phyloP scores from a whole-genome alignment of 2,329 filamentous ascomycete genomes.

The Xylariaceae sp. region DNA sequence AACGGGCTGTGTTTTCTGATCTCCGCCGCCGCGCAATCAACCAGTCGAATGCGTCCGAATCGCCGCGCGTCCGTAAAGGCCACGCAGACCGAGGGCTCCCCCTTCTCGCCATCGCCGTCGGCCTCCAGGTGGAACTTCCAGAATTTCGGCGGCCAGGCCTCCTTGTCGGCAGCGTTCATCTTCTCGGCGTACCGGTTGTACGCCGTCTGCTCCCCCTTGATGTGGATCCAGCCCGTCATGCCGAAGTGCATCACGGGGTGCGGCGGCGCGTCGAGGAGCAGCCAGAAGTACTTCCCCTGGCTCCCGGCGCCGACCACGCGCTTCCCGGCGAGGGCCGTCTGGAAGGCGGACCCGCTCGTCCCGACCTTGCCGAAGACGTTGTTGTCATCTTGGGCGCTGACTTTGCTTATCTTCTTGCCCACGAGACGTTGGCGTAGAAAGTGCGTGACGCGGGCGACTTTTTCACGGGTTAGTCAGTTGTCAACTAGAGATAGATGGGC shows the following conservation, averaged over 20 bases:
- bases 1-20: slow-evolving; percentile 81
- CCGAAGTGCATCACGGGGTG: slow-evolving; percentile 91
- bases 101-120: slow-evolving; percentile 53
- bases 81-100: slow-evolving; percentile 51
- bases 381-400: slow-evolving; percentile 76
- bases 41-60: slow-evolving; percentile 78
- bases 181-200: slow-evolving; percentile 85
- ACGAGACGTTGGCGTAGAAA: slow-evolving; percentile 84
- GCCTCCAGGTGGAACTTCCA: slow-evolving; percentile 85
- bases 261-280: slow-evolving; percentile 74
- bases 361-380: slow-evolving; percentile 92
- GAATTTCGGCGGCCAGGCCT: slow-evolving; percentile 85
- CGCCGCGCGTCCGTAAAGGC: slow-evolving; percentile 87
- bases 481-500: background rate
- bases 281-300: slow-evolving; percentile 98
- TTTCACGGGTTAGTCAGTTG: slow-evolving; percentile 17
- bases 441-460: slow-evolving; percentile 84
- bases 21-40: slow-evolving; percentile 77
- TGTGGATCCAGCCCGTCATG: slow-evolving; percentile 86
- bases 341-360: slow-evolving; percentile 76
- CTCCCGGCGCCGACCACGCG: slow-evolving; percentile 73
- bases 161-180: slow-evolving; percentile 63
- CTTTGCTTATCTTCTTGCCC: slow-evolving; percentile 76
- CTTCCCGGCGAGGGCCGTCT: slow-evolving; percentile 75
- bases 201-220: slow-evolving; percentile 76